phyloP scores from a whole-genome alignment of 768 basidiomycete genomes.

The Boletus pseudo-olivaceus region DNA sequence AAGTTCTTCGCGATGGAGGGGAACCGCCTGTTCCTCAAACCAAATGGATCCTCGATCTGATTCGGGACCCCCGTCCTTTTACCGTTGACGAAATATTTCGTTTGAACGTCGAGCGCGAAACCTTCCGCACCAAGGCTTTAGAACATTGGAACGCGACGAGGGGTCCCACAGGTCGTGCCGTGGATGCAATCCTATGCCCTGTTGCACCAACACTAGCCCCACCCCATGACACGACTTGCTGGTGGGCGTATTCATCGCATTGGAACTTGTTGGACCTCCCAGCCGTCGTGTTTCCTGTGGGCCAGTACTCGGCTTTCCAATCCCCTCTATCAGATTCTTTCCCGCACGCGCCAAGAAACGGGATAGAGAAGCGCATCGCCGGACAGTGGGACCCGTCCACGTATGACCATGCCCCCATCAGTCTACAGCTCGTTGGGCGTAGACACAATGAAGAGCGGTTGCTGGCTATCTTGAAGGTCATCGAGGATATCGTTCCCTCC shows the following conservation, averaged over 20 bases:
- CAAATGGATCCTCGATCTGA: conserved; percentile 42
- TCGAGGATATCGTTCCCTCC: conserved; percentile 32
- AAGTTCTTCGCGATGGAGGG: conserved; percentile 31
- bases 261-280: conserved; percentile 54
- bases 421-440: conserved; percentile 48
- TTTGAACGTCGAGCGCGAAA: conserved; percentile 43
- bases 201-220: conserved; percentile 46
- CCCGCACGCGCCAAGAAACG: conserved; percentile 31
- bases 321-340: conserved; percentile 4
- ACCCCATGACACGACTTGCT: conserved; percentile 45
- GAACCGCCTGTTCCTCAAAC: conserved; percentile 42
- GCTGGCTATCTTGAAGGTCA: conserved; percentile 40
- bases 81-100: conserved; percentile 42
- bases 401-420: conserved; percentile 43
- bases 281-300: conserved; percentile 46
- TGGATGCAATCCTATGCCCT: conserved; percentile 48
- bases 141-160: conserved; percentile 44
- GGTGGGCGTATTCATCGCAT: conserved; percentile 50
- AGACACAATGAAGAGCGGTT: conserved; percentile 50
- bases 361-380: conserved; percentile 34
- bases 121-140: conserved; percentile 38
- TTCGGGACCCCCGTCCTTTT: conserved; percentile 36
- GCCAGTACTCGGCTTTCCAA: conserved; percentile 31
- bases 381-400: conserved; percentile 41
- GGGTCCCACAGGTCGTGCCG: conserved; percentile 37